Evolutionary conservation across 345 rosid species (phyloP).

Genomic region (Eutrema yunnanense): DNA sequence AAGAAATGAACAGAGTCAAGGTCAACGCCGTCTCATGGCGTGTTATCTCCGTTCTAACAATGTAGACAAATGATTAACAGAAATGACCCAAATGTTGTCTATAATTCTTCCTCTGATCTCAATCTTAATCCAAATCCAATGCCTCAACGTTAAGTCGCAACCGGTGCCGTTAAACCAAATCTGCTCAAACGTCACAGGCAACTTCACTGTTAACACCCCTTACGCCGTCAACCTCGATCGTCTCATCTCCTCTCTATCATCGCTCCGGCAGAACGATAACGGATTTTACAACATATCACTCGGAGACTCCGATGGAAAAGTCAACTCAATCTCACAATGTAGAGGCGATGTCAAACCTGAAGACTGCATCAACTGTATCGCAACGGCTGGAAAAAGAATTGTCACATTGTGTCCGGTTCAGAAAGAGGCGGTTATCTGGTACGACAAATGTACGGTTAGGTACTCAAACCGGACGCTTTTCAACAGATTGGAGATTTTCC

Average conservation of each 20-base stretch:
- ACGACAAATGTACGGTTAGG: constrained; percentile 38
- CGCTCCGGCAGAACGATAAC: not conserved
- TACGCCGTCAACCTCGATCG: constrained; percentile 32
- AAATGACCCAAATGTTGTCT: constrained; percentile 7
- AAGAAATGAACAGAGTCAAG: constrained; percentile 7
- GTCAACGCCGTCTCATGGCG: constrained; percentile 19
- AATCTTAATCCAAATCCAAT: constrained; percentile 19
- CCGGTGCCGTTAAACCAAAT: constrained; percentile 18
- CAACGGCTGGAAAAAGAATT: constrained; percentile 12
- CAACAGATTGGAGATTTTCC: constrained; percentile 11
- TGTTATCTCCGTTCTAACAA: constrained; percentile 9
- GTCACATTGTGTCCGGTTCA: constrained; percentile 29
- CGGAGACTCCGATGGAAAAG: constrained; percentile 26
- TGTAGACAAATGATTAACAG: not conserved
- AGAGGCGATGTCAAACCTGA: constrained; percentile 34
- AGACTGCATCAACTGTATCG: constrained; percentile 35
- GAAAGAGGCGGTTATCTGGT: constrained; percentile 35
- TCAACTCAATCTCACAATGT: constrained; percentile 37
- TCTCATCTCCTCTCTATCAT: constrained; percentile 29
- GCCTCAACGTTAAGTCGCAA: constrained; percentile 18
- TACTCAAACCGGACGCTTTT: constrained; percentile 40
- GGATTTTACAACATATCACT: constrained; percentile 32
- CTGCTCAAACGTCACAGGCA: constrained; percentile 32
- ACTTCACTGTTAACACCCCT: constrained; percentile 26
- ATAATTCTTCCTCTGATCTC: constrained; percentile 21